These are phyloP conservation scores for Fusarium sp. DNA, from an alignment of 2,329 filamentous ascomycete species.

Conservation along the genomic window DNA sequence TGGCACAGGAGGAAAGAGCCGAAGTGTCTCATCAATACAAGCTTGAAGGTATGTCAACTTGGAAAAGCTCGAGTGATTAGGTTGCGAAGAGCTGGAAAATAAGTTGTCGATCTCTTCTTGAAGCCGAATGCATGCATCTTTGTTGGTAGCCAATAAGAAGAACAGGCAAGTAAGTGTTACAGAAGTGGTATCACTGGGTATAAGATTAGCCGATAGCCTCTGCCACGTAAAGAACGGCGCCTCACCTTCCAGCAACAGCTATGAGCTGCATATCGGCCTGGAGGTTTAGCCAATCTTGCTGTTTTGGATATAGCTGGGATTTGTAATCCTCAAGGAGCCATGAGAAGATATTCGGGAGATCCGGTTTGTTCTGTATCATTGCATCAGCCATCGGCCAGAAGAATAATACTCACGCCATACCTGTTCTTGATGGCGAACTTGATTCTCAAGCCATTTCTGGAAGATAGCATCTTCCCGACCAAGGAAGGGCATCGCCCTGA, in stretches of 20 bases:
- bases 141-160: not conserved
- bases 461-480: not conserved
- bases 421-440: not conserved
- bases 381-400: rapidly evolving
- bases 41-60: not conserved
- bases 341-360: not conserved
- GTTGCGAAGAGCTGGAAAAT: not conserved
- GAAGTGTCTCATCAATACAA: not conserved
- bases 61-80: not conserved
- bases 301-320: not conserved
- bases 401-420: rapidly evolving
- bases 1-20: not conserved
- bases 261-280: not conserved
- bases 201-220: rapidly evolving
- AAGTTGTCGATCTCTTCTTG: not conserved
- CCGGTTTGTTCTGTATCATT: rapidly evolving
- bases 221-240: rapidly evolving
- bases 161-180: not conserved
- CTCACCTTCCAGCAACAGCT: not conserved
- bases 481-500: not conserved
- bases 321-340: not conserved
- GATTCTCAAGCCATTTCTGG: not conserved
- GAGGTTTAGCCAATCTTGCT: not conserved
- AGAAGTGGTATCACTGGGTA: not conserved
- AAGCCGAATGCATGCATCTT: rapidly evolving